Base-by-base conservation (phyloP, 352 stramenopile genomes). In the Pythium monospermum region DNA sequence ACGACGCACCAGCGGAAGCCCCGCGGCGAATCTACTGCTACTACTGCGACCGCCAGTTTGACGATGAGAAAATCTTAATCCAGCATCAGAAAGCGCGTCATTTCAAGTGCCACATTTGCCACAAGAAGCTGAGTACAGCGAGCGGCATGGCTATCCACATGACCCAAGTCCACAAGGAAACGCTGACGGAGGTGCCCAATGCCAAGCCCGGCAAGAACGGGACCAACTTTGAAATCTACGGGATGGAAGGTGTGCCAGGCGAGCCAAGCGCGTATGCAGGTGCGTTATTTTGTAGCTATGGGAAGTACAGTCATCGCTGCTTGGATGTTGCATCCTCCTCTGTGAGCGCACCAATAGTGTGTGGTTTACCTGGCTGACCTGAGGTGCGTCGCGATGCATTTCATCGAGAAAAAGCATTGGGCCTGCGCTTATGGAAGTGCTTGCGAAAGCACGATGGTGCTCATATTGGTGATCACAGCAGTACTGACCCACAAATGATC, bases 21-120 rank as follows among this genome's bases (percentile, higher is more conserved):
- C 58, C 54, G 42, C 62, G 71, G 26, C 84, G 81, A 49, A 93
- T 96, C 61, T 95, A 78, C 68, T 97, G 89, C 73, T 97, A 95
- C 68, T 97, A 97, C 73, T 97, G 89, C 66, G 88, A 96, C 53
- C 76, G 89, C 39, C 73, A 82, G 38, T 97, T 97, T 39, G 85
- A 96, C 22, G 83, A 96, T 60, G 89, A 97, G 64, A 93, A 92
- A 55, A 79, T 93, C 22, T 53, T 97, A 42, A 96, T 97, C 54
- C 80, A 95, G 72, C 89, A 97, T 64, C 89, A 97, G 69, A 97
- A 97, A 60, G 83, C 82, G 53, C 84, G 86, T 7, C 89, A 97
- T 53, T 96, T 97, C 72, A 95, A 95, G 67, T 96, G 87, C 65
- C 77, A 85, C 30, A 72, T 81, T 21, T 96, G 87, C 71, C 73